These are phyloP conservation scores for Rhipidocladum racemiflorum DNA, from an alignment of 176 grass and related monocot species.

Conservation along the genomic window DNA sequence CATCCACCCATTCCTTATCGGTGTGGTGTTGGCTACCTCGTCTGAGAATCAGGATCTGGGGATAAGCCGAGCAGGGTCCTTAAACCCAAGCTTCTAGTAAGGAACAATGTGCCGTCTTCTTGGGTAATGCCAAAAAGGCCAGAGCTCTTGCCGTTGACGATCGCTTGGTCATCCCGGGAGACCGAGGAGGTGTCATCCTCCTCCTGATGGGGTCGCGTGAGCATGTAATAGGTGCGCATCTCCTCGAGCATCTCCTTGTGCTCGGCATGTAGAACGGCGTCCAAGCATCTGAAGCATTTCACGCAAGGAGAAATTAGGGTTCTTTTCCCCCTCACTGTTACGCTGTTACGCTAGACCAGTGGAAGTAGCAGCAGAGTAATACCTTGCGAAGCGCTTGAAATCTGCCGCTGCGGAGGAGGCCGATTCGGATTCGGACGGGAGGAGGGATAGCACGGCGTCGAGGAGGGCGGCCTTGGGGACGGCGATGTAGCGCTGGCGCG, in stretches of 20 bases:
- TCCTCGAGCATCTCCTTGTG: slow-evolving; percentile 89
- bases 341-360: no score
- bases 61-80: slow-evolving; percentile 65
- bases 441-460: slow-evolving; percentile 52
- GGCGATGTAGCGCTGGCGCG: slow-evolving; percentile 81
- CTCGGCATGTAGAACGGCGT: slow-evolving; percentile 85
- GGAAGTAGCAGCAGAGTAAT: neutral
- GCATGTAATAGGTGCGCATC: slow-evolving; percentile 72
- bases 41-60: slow-evolving; percentile 27
- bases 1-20: neutral
- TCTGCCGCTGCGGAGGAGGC: neutral
- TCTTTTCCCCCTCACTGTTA: no score
- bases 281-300: slow-evolving; percentile 52
- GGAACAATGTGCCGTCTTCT: slow-evolving; percentile 24
- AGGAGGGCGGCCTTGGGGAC: slow-evolving; percentile 69
- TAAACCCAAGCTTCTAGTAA: slow-evolving; percentile 51
- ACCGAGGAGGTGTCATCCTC: neutral
- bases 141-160: slow-evolving; percentile 22
- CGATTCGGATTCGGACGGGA: slow-evolving; percentile 19
- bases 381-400: slow-evolving; percentile 61
- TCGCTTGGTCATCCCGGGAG: neutral
- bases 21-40: neutral
- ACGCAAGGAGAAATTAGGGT: neutral
- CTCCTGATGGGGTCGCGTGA: slow-evolving; percentile 29
- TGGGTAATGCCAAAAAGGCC: slow-evolving; percentile 37